A percentile compares a stretch with the other conserved stretches of the same genome.
Evolutionary conservation across 805 yeast genomes (phyloP).

Genomic region (Zygoascus tannicola): DNA sequence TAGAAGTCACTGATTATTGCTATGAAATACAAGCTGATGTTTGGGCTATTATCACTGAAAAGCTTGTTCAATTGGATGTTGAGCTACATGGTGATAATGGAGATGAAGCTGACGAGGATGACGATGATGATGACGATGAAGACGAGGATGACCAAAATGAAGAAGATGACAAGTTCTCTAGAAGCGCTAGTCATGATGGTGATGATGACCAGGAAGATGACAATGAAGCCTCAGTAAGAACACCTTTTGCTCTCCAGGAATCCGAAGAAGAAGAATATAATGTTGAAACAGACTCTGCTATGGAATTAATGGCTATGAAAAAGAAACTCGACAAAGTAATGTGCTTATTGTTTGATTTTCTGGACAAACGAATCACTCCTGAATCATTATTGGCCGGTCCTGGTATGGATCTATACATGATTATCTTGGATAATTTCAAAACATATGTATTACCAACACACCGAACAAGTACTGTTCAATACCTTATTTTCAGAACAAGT

Average conservation of each 20-base stretch:
- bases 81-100: slow-evolving; percentile 84
- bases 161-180: slow-evolving; percentile 25
- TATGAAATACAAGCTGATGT: slow-evolving; percentile 62
- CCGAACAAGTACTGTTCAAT: slow-evolving; percentile 81
- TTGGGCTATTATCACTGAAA: slow-evolving; percentile 76
- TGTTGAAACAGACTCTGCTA: slow-evolving; percentile 27
- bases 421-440: slow-evolving; percentile 66
- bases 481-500: slow-evolving; percentile 66
- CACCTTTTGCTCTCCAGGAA: background rate
- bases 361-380: slow-evolving; percentile 41
- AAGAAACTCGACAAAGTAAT: slow-evolving; percentile 66
- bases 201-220: slow-evolving; percentile 29
- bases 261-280: slow-evolving; percentile 24
- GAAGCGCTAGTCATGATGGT: background rate
- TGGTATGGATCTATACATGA: slow-evolving; percentile 61
- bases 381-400: slow-evolving; percentile 49
- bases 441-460: slow-evolving; percentile 85
- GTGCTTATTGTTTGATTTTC: slow-evolving; percentile 43
- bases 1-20: slow-evolving; percentile 56
- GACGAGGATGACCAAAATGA: slow-evolving; percentile 26
- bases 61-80: slow-evolving; percentile 78
- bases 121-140: slow-evolving; percentile 39
- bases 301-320: slow-evolving; percentile 31
- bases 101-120: slow-evolving; percentile 68
- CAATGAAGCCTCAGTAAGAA: slow-evolving; percentile 19